Evolutionary conservation across 208 protist genomes (phyloP), one percentile per base, ranked within the genome.

Genomic region (Phytomonas francai): DNA sequence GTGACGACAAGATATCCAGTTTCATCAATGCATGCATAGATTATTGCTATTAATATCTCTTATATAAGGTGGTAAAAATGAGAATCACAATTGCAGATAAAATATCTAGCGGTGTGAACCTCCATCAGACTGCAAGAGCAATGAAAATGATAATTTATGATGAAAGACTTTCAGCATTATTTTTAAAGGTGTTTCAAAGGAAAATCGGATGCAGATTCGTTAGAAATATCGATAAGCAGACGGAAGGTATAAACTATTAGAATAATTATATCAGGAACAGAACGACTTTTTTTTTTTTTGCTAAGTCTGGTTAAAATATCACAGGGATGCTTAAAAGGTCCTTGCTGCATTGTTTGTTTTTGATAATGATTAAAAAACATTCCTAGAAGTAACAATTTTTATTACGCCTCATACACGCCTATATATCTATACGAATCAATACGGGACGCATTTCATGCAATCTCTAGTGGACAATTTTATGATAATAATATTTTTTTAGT

Each of bases 401-500:
- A 28, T 27, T 61, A 27, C 3, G 19, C 8, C 61, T 31, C 9
- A 0, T 59, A 29, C 19, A 59, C 1, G 42, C 29, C 1, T 16
- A 3, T 8, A 36, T 22, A 59, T 32, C 36, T 56, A 68, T 39
- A 68, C 64, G 25, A 28, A 68, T 31, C 30, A 6, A 68, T 11
- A 68, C 42, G 14, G 22, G 19, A 33, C 12, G 16, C 14, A 12
- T 28, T 32, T 22, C 11, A 68, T 45, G 39, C 39, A 11, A 16
- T 14, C 39, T 45, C 8, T 16, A 16, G 39, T 45, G 9, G 39
- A 45, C 11, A 45, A 45, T 45, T 45, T 45, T 11, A 14, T 45
- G 39, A 16, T 45, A 45, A 2, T 45, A 14, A 16, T 22, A 14
- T 2, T 16, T 22, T 45, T 45, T 45, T 14, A 22, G 19, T 22